A percentile compares a stretch with the other conserved stretches of the same genome.
phyloP scores from a whole-genome alignment of 345 rosid genomes.

The Boechera retrofracta region DNA sequence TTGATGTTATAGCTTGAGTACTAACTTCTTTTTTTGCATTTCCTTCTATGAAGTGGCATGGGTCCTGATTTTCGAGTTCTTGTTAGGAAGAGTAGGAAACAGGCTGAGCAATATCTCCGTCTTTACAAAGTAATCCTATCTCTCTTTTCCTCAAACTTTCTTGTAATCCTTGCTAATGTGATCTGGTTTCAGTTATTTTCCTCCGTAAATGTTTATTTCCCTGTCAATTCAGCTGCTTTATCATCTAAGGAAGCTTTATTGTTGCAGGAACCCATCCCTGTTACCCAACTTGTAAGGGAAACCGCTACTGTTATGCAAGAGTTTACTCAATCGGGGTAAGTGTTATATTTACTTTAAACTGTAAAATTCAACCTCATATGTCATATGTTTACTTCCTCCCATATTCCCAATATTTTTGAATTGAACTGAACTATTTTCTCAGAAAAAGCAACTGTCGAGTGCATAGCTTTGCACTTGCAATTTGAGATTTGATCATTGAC shows the following conservation, averaged over 20 bases:
- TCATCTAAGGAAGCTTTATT: slow-evolving; percentile 26
- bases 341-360: not conserved
- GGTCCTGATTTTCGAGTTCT: slow-evolving; percentile 96
- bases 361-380: not conserved
- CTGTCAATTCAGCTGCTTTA: slow-evolving; percentile 9
- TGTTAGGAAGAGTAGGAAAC: slow-evolving; percentile 95
- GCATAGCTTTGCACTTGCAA: not conserved
- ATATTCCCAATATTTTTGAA: slow-evolving; percentile 12
- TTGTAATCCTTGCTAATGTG: slow-evolving; percentile 1
- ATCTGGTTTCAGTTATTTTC: slow-evolving; percentile 9
- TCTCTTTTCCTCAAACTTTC: not conserved
- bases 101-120: slow-evolving; percentile 84
- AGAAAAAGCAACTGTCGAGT: not conserved
- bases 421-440: not conserved
- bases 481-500: slow-evolving; percentile 1
- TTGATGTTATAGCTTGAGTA: not conserved
- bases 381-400: not conserved
- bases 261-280: slow-evolving; percentile 93
- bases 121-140: slow-evolving; percentile 67
- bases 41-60: slow-evolving; percentile 73
- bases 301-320: slow-evolving; percentile 99
- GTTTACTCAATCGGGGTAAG: slow-evolving; percentile 96
- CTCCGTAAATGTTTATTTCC: not conserved
- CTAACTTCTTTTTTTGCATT: slow-evolving; percentile 15
- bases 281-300: slow-evolving; percentile 96